Base-by-base conservation (phyloP, 1,284 basidiomycete genomes). In the Apiotrichum akiyoshidainum region DNA sequence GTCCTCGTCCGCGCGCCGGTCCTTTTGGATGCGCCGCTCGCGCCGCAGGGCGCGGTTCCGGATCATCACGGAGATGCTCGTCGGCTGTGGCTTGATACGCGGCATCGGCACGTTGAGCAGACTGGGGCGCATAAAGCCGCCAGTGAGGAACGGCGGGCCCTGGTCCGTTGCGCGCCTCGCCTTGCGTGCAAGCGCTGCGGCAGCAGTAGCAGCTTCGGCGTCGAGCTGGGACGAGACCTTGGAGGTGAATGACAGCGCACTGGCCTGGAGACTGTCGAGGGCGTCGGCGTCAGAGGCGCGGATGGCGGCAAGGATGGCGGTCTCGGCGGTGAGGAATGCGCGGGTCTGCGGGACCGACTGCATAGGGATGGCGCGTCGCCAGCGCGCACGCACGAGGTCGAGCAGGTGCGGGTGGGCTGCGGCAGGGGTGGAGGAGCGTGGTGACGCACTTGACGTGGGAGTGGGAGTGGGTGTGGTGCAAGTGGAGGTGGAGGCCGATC, bases 71-170 rank as follows among this genome's bases (percentile, higher is more conserved):
- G 83, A 82, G 44, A 92, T 82, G 16, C 82, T 78, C 2, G 76
- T 62, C 0, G 92, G 91, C 63, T 93, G 90, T 0, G 88, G 89
- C 56, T 83, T 85, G 65, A 93, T 76, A 0, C 88, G 83, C 0
- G 90, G 90, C 9, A 93, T 80, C 0, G 88, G 87, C 0, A 76
- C 80, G 70, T 89, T 85, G 74, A 78, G 84, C 9, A 83, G 52
- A 0, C 86, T 81, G 0, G 88, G 82, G 12, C 83, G 83, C 31
- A 90, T 70, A 68, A 84, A 83, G 6, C 80, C 82, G 5, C 89
- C 88, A 1, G 87, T 90, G 55, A 89, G 74, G 41, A 86, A 84
- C 5, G 87, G 84, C 47, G n/a, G 34, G 34, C 35, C n/a, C 33
- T 2, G 17, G 1, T 84, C 81, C 88, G 19, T 19, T 37, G 19